These are phyloP conservation scores for Pseudozyma pruni DNA, from an alignment of 1,284 basidiomycete genomes.

Conservation along the genomic window DNA sequence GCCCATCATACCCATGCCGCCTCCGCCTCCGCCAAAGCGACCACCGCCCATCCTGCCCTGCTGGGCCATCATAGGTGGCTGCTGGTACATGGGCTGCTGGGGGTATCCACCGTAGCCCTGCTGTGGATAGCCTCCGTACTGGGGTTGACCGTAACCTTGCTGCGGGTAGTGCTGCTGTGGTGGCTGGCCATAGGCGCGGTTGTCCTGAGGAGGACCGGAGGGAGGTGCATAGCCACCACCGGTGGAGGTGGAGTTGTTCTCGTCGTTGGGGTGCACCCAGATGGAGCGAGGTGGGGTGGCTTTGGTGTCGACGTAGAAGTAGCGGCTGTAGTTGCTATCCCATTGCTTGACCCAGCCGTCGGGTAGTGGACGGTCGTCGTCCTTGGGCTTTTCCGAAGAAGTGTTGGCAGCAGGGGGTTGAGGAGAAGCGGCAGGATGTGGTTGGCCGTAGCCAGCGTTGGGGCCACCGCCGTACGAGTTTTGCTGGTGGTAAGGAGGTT, in stretches of 20 bases:
- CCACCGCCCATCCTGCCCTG: conserved; percentile 19
- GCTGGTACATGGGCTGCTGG: conserved; percentile 46
- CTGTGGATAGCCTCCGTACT: conserved; percentile 19
- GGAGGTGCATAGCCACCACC: conserved; percentile 46
- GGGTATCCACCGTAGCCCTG: conserved; percentile 36
- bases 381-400: conserved; percentile 32
- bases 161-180: conserved; percentile 21
- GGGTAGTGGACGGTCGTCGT: conserved; percentile 56
- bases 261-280: conserved; percentile 63
- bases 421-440: conserved; percentile 5
- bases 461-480: conserved; percentile 24
- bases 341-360: conserved; percentile 65
- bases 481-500: conserved; percentile 28
- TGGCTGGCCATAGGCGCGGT: conserved; percentile 38
- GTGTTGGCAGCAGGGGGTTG: conserved; percentile 1
- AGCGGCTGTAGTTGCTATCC: conserved; percentile 61
- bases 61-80: conserved; percentile 44
- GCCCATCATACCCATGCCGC: conserved; percentile 53
- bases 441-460: conserved; percentile 3
- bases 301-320: conserved; percentile 66
- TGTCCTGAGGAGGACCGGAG: conserved; percentile 47
- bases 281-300: conserved; percentile 61
- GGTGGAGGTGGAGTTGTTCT: conserved; percentile 15
- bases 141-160: conserved; percentile 13
- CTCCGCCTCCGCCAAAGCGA: conserved; percentile 36